Base-by-base conservation (phyloP, 2,329 filamentous ascomycete genomes). In the Epichloe coenophiala region DNA sequence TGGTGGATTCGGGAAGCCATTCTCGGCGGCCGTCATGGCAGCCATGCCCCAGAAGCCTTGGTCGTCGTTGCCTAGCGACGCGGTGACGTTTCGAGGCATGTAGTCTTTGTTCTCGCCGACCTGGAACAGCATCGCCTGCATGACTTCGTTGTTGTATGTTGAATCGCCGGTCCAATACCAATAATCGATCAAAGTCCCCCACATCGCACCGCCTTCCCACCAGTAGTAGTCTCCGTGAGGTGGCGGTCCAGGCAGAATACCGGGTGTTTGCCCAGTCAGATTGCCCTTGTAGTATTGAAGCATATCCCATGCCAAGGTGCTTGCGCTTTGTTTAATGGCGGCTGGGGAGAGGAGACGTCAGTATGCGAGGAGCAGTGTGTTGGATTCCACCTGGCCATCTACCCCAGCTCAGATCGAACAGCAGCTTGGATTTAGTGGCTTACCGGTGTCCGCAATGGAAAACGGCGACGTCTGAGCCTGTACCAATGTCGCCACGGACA, bases 21-120 rank as follows among this genome's bases (percentile, higher is more conserved):
- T 63, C 58, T 82, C 78, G 9, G 76, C 76, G 2, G 78, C 78
- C 12, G 72, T 67, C 71, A 82, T 83, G 68, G 51, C 79, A 71
- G 51, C 83, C 74, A 84, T 75, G 48, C 75, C 81, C 81, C 81
- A 84, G 64, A 82, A 82, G 11, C 71, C 76, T 64, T 84, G 81
- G 58, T 84, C 81, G 55, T 84, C 81, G 59, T 83, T 84, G 50
- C 79, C 79, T 47, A 76, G 65, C 1, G 70, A 71, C 5, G 67
- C 64, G 1, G 75, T 76, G 50, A 73, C 69, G 61, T 78, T 78
- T 21, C 60, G 59, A 1, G 78, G 78, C 72, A 78, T 77, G 61
- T 74, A 81, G 58, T 80, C 72, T 45, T 71, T 59, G 53, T 75
- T 67, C 4, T 69, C 67, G 15, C 77, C 77, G 35, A 71, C 67